Evolutionary conservation across 805 yeast genomes (phyloP).

Genomic region (Priceomyces haplophilus): DNA sequence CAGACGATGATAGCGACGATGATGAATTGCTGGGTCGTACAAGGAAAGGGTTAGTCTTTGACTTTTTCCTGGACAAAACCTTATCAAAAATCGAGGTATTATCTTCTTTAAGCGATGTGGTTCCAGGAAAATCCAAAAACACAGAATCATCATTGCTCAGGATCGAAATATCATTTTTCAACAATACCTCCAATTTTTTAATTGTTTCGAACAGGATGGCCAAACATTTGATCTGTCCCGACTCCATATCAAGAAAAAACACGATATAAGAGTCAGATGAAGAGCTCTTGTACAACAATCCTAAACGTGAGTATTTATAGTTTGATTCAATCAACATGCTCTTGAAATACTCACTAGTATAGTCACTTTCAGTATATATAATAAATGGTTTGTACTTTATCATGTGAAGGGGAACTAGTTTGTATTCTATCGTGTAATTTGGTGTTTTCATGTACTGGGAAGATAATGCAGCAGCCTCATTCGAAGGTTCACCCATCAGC

Average conservation of each 20-base stretch:
- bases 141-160: slow-evolving; percentile 3
- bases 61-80: slow-evolving; percentile 28
- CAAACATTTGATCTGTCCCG: slow-evolving; percentile 14
- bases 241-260: slow-evolving; percentile 19
- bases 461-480: not conserved
- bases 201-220: slow-evolving; percentile 18
- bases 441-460: slow-evolving; percentile 5
- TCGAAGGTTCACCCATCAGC: slow-evolving; percentile 8
- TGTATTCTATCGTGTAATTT: slow-evolving; percentile 14
- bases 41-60: slow-evolving; percentile 15
- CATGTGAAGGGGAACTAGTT: slow-evolving; percentile 24
- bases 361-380: slow-evolving; percentile 19
- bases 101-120: slow-evolving; percentile 7
- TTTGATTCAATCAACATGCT: slow-evolving; percentile 12
- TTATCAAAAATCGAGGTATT: slow-evolving; percentile 32
- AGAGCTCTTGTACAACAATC: slow-evolving; percentile 17
- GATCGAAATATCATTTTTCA: slow-evolving; percentile 5
- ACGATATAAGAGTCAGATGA: slow-evolving; percentile 14
- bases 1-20: slow-evolving; percentile 14
- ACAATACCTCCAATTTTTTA: slow-evolving; percentile 5
- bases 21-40: slow-evolving; percentile 9
- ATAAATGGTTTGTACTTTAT: slow-evolving; percentile 16
- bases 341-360: slow-evolving; percentile 20
- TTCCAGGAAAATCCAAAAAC: slow-evolving; percentile 3
- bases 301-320: slow-evolving; percentile 10